phyloP scores from a whole-genome alignment of 2,329 filamentous ascomycete species.

The Exserohilum turcica region DNA sequence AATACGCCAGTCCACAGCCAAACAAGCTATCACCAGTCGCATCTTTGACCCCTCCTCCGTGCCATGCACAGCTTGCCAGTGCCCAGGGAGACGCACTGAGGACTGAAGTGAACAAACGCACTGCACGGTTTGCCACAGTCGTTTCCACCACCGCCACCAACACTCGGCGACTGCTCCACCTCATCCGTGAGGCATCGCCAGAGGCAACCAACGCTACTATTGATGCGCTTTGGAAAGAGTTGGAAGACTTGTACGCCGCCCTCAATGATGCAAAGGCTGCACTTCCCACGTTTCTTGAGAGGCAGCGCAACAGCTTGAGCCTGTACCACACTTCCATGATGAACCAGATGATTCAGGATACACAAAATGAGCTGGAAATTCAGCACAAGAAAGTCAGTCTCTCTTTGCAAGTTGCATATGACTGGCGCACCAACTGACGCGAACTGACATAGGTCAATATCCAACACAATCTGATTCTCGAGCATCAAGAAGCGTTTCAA shows the following conservation, averaged over 20 bases:
- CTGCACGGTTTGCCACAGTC: conserved; percentile 19
- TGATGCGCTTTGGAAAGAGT: conserved; percentile 32
- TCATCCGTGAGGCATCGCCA: conserved; percentile 27
- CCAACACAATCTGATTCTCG: conserved; percentile 35
- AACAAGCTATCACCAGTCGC: conserved; percentile 11
- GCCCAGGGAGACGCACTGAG: conserved; percentile 25
- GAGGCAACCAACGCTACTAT: conserved; percentile 19
- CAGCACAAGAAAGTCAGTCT: conserved; percentile 32
- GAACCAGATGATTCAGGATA: conserved; percentile 30
- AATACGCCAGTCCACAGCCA: conserved; percentile 23
- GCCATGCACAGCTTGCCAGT: conserved; percentile 30
- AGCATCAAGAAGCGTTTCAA: conserved; percentile 35
- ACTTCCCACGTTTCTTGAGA: conserved; percentile 34
- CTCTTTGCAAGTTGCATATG: not conserved
- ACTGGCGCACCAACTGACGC: not conserved
- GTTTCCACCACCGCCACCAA: conserved; percentile 25
- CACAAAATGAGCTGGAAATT: conserved; percentile 31
- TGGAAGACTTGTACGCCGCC: conserved; percentile 32
- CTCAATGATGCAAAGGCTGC: conserved; percentile 24
- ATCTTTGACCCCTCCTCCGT: conserved; percentile 4
- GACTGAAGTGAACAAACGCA: conserved; percentile 30
- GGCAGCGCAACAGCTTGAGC: conserved; percentile 36
- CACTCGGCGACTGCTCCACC: conserved; percentile 29
- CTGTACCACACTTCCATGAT: conserved; percentile 31
- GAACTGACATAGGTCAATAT: conserved; percentile 16